Conservation (phyloP, 139 green algal species). For the Deuterostichococcus epilithicus region DNA sequence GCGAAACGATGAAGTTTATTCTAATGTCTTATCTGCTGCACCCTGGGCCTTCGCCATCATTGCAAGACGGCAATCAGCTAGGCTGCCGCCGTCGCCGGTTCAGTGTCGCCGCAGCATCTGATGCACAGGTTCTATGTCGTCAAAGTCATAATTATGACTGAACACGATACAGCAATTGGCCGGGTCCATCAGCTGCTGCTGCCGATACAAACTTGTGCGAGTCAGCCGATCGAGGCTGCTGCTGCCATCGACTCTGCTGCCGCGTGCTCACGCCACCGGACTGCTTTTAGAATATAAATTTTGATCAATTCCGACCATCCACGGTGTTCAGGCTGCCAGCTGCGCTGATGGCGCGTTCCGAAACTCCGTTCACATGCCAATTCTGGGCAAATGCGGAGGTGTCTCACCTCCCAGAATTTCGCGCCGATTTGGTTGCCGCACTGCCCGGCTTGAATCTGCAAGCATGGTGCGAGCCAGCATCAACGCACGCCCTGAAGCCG, state of each 20-base stretch:
- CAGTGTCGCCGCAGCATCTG: not conserved
- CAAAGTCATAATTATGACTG: not conserved
- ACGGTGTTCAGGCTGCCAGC: too few relatives aligned
- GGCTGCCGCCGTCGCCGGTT: not conserved
- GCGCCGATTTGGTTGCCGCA: conserved; percentile 88
- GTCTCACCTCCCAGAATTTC: conserved; percentile 73
- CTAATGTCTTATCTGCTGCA: not conserved
- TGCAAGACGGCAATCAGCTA: not conserved
- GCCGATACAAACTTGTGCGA: too few relatives aligned
- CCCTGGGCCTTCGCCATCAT: too few relatives aligned
- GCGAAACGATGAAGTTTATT: not conserved
- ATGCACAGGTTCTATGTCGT: not conserved
- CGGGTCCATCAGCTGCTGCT: not conserved
- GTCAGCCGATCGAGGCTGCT: too few relatives aligned
- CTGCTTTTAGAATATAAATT: too few relatives aligned
- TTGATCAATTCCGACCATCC: too few relatives aligned
- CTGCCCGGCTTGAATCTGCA: conserved; percentile 58
- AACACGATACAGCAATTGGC: not conserved
- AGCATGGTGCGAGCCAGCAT: not conserved
- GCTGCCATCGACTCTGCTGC: too few relatives aligned
- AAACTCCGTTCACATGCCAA: not conserved
- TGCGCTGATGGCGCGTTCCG: not conserved
- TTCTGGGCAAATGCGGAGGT: not conserved
- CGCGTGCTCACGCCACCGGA: too few relatives aligned
- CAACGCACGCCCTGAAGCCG: not conserved